phyloP scores from a whole-genome alignment of 2,329 filamentous ascomycete species.

The Botrytis cinerea region DNA sequence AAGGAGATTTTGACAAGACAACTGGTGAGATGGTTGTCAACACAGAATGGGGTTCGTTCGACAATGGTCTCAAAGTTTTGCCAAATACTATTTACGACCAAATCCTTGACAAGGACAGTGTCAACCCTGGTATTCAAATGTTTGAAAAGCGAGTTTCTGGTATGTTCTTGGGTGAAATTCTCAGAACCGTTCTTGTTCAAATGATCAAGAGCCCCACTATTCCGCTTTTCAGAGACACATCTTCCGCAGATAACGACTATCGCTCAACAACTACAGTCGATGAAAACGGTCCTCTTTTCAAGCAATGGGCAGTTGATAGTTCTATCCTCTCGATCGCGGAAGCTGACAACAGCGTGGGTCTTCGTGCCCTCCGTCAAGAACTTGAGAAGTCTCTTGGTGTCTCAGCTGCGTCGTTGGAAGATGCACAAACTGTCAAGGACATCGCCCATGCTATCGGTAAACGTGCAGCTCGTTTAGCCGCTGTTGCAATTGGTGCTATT shows the following conservation, averaged over 20 bases:
- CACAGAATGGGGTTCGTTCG: conserved; percentile 97
- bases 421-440: conserved; percentile 84
- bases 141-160: conserved; percentile 98
- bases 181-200: conserved; percentile 73
- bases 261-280: conserved; percentile 69
- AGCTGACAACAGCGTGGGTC: conserved; percentile 71
- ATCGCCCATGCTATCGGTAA: conserved; percentile 82
- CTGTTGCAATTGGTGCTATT: conserved; percentile 83
- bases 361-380: conserved; percentile 73
- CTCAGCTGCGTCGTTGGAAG: conserved; percentile 74
- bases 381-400: conserved; percentile 77
- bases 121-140: conserved; percentile 95
- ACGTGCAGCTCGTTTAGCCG: conserved; percentile 83
- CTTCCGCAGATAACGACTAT: conserved; percentile 70
- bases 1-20: conserved; percentile 70
- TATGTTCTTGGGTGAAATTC: conserved; percentile 96
- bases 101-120: conserved; percentile 74
- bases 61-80: conserved; percentile 86
- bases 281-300: conserved; percentile 66
- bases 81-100: conserved; percentile 83
- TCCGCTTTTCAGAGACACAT: conserved; percentile 74
- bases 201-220: conserved; percentile 68
- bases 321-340: conserved; percentile 86
- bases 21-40: conserved; percentile 98
- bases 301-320: conserved; percentile 88